Base-by-base conservation (phyloP, 768 basidiomycete genomes). In the Boletus edulis region DNA sequence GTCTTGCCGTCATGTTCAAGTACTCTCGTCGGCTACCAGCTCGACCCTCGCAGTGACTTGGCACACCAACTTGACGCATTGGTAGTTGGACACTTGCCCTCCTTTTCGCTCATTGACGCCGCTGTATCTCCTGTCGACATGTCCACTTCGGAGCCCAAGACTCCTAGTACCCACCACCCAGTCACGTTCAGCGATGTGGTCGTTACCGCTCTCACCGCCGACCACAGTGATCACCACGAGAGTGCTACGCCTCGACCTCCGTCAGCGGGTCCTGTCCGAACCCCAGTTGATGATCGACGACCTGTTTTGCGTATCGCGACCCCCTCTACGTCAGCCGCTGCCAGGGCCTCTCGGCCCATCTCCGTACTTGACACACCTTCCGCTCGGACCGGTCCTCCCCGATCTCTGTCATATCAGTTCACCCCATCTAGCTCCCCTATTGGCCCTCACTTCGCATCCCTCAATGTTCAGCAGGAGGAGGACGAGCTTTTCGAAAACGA, bases 351-450 rank as follows among this genome's bases (percentile, higher is more conserved):
- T 39, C 56, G 58, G 49, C 51, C 59, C 37, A 18, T 50, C 5
- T 12, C 51, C 15, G 38, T 60, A 2, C 69, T 59, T 34, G 59
- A 68, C 46, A 84, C 85, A 0, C 88, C 89, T 24, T 81, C 86
- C 7, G 73, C 75, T 46, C 76, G 88, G 49, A 89, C 87, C 5
- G 89, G 88, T 13, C 86, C 87, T 32, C 89, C 88, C 5, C 79
- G 88, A 39, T 87, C 88, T 0, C 73, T 89, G 27, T 87, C 86
- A 3, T 86, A 82, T 64, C 79, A 80, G 29, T 85, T 85, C 62
- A 77, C 82, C 9, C 70, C 79, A 32, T 74, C 82, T 2, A 70
- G 67, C 18, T 78, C 83, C 1, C 69, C 71, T 9, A 38, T 61
- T 12, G 49, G 57, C 71, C 77, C 27, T 64, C 64, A 41, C 53